phyloP scores from a whole-genome alignment of 2,329 filamentous ascomycete species.

The Ophiostoma montium region DNA sequence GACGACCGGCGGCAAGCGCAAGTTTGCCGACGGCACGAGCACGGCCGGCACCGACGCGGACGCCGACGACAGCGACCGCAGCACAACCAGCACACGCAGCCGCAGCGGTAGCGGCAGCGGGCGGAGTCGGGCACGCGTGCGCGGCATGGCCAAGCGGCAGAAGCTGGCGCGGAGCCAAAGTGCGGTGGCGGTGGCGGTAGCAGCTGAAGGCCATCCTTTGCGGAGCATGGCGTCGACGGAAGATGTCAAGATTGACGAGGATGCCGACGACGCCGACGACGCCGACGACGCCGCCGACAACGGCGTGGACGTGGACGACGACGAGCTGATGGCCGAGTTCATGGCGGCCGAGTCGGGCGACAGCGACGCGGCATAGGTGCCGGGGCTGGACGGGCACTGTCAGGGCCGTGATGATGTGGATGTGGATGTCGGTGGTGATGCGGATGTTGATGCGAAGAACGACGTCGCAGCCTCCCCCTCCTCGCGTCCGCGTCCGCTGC shows the following conservation, averaged over 20 bases:
- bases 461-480: too few species aligned
- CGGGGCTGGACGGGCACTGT: too few species aligned
- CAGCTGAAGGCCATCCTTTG: not conserved
- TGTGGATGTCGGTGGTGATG: not conserved
- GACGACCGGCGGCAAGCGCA: constrained; percentile 12
- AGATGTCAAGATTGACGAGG: too few species aligned
- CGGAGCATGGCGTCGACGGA: constrained; percentile 13
- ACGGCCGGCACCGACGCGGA: constrained; percentile 18
- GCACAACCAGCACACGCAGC: not conserved
- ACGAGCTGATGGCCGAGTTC: constrained; percentile 48
- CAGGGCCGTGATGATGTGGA: not conserved
- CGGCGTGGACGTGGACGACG: constrained; percentile 30
- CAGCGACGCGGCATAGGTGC: constrained; percentile 17
- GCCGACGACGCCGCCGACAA: constrained; percentile 9
- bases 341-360: constrained; percentile 45
- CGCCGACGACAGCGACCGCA: constrained; percentile 17
- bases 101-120: too few species aligned
- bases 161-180: constrained; percentile 27
- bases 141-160: constrained; percentile 34
- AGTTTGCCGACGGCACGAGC: constrained; percentile 13
- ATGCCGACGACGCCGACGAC: not conserved
- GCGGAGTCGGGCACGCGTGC: constrained; percentile 19
- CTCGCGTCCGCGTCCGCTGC: not conserved
- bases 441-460: not conserved
- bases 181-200: not conserved